A percentile compares a stretch with the other conserved stretches of the same genome.
phyloP scores from a whole-genome alignment of 2,329 filamentous ascomycete species.

The Aspergillus aculeatus region DNA sequence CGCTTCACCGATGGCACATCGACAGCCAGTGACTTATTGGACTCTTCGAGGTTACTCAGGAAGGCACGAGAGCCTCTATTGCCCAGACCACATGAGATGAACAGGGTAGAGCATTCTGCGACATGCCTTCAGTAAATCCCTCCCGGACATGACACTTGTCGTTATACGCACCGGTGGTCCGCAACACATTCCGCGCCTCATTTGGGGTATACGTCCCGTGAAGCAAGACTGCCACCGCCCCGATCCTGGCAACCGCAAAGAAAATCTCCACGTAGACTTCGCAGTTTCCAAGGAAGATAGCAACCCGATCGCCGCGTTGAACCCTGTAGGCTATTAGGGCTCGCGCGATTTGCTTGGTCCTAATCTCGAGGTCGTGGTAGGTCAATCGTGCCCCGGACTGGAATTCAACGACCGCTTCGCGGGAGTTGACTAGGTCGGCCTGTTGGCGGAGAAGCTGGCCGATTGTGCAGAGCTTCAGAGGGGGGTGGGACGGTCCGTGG shows the following conservation, averaged over 20 bases:
- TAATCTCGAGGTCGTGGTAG: not conserved
- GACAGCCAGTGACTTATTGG: no score
- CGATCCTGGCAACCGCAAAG: conserved; percentile 62
- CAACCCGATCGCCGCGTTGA: conserved; percentile 62
- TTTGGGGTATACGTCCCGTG: conserved; percentile 68
- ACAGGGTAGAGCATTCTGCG: no score
- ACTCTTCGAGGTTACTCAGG: no score
- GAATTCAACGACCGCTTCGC: conserved; percentile 3
- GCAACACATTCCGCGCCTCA: no score
- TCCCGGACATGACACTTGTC: no score
- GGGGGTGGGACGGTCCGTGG: not conserved
- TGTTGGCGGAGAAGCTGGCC: conserved; percentile 2
- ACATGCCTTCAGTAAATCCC: no score
- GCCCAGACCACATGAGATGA: no score
- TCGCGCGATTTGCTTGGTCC: not conserved
- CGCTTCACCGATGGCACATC: no score
- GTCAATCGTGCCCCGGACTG: not conserved
- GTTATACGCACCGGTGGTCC: no score
- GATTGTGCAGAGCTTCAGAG: not conserved
- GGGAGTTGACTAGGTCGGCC: not conserved
- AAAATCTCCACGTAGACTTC: conserved; percentile 59
- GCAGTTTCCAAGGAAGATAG: conserved; percentile 62
- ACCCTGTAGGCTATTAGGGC: conserved; percentile 60
- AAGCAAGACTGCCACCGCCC: conserved; percentile 62
- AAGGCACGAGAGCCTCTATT: no score